These are phyloP conservation scores for Talaromyces adpressus DNA, from an alignment of 495 filamentous ascomycete genomes.

Conservation along the genomic window DNA sequence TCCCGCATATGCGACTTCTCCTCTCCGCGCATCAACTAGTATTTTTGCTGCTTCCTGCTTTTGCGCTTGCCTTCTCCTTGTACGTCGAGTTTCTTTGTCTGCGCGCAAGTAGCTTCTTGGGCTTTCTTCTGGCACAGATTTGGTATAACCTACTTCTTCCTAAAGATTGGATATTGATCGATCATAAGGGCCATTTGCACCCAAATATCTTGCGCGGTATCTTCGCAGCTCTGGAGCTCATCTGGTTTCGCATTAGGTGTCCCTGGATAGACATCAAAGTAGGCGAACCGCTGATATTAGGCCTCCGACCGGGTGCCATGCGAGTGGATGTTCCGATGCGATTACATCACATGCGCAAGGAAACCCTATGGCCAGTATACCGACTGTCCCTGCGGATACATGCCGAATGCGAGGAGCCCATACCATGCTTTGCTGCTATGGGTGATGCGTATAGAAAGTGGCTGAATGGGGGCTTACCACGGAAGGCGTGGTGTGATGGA, in stretches of 20 bases:
- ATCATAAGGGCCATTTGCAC: neutral
- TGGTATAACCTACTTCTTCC: neutral
- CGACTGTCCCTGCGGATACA: neutral
- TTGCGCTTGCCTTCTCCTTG: neutral
- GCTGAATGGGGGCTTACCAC: neutral
- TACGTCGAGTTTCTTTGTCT: neutral
- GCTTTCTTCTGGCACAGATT: neutral
- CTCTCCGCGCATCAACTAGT: neutral
- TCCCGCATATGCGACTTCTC: neutral
- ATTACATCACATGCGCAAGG: neutral
- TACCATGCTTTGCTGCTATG: neutral
- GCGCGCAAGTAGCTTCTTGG: neutral
- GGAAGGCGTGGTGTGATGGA: neutral
- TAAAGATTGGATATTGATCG: neutral
- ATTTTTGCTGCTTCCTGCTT: neutral
- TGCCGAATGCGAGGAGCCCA: neutral
- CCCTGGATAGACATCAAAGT: neutral
- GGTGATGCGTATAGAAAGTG: neutral
- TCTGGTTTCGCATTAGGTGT: neutral
- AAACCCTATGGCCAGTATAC: neutral
- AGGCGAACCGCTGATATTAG: neutral
- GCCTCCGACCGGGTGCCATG: neutral
- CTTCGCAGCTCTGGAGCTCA: neutral
- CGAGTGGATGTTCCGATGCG: neutral
- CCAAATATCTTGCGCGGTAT: neutral